Evolutionary conservation across 2,329 filamentous ascomycete species (phyloP).

Genomic region (Talaromyces pinophilus): DNA sequence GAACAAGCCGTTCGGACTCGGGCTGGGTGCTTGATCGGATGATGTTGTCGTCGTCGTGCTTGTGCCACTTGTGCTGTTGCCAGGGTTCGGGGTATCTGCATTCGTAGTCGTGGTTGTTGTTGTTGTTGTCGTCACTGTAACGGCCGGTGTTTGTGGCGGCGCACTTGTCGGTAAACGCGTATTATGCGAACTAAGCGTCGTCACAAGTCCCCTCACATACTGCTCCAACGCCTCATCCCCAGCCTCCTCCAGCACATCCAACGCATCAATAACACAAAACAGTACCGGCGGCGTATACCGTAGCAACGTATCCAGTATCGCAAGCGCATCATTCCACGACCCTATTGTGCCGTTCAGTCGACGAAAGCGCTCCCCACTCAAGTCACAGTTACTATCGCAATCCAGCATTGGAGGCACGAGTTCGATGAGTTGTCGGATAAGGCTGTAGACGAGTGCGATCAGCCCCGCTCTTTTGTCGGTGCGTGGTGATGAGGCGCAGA

Average conservation of each 20-base stretch:
- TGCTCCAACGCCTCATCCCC: conserved; percentile 29
- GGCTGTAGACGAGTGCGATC: conserved; percentile 41
- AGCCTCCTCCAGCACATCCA: conserved; percentile 36
- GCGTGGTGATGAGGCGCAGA: conserved; percentile 33
- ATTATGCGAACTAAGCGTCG: conserved; percentile 36
- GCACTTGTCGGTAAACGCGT: conserved; percentile 27
- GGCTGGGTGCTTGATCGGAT: neutral
- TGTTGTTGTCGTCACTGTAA: neutral
- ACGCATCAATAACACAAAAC: conserved; percentile 40
- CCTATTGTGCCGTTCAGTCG: conserved; percentile 37
- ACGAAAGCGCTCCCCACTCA: conserved; percentile 40
- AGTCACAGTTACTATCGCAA: conserved; percentile 36
- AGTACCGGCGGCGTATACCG: conserved; percentile 40
- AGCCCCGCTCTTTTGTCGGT: conserved; percentile 32
- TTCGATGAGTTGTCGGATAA: conserved; percentile 43
- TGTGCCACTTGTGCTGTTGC: neutral
- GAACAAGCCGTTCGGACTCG: conserved; percentile 29
- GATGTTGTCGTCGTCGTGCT: neutral
- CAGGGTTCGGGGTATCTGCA: neutral
- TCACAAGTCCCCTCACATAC: conserved; percentile 38
- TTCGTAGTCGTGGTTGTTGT: neutral
- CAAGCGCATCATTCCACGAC: conserved; percentile 40
- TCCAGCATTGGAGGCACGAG: conserved; percentile 39
- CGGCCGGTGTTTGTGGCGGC: neutral
- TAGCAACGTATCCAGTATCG: conserved; percentile 39